Base-by-base conservation (phyloP, 2,329 filamentous ascomycete genomes). In the Venturia pyrina region DNA sequence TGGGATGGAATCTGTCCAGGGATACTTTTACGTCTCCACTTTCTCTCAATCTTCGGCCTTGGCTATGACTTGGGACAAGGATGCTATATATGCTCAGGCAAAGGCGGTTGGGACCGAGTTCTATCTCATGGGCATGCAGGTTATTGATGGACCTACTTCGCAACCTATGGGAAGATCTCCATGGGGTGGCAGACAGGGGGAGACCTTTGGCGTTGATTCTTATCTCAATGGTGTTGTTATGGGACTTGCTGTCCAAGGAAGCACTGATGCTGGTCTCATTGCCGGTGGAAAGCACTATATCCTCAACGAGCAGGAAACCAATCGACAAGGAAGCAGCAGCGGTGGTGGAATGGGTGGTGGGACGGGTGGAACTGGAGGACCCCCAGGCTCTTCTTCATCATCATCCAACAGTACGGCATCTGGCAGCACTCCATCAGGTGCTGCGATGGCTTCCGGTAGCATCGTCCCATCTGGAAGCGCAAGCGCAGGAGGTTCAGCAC, bases 231-330 rank as follows among this genome's bases (percentile, higher is more conserved):
- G 89, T 65, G 80, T 88, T 68, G 85, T 86, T 65, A 87, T 92
- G 70, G 85, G 85, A 48, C 82, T 89, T 73, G 89, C 88, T 1
- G 83, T 96, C 67, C 83, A 85, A 73, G 92, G 92, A 67, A 93
- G 95, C 53, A 91, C 96, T 73, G 85, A 88, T 71, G 86, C 87
- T 17, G 91, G 91, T 74, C 85, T 93, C 64, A 89, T 96, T 77
- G 90, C 92, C 34, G 50, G 50, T 21, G 50, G 50, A 32, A 57
- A 77, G 72, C 89, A 93, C 73, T 88, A 80, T 73, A 84, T 91
- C 66, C 82, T 78, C 59, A 89, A 91, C 70, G 89, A 91, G 76
- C 90, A 91, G 78, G 82, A 90, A 82, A 77, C 88, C 77, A 83
- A 89, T 85, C 85, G 89, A 67, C 86, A 89, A 71, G 78, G 50